phyloP scores from a whole-genome alignment of 2,329 filamentous ascomycete species.

The Colletotrichum scovillei region DNA sequence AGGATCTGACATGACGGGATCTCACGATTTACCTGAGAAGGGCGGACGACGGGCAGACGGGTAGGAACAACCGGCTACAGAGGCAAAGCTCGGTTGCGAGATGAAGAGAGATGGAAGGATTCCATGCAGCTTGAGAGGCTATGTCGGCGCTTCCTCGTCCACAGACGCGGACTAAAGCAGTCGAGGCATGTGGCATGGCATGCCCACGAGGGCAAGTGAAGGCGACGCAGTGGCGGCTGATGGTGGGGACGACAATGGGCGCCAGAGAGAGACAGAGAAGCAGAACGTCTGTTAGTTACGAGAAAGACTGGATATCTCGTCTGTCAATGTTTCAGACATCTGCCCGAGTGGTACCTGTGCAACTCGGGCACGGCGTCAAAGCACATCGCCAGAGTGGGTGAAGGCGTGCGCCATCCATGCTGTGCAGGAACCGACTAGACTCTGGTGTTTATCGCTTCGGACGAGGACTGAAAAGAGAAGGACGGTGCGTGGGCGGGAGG shows the following conservation, averaged over 20 bases:
- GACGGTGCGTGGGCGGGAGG: slow-evolving; percentile 17
- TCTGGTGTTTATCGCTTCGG: slow-evolving; percentile 29
- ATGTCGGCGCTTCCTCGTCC: slow-evolving; percentile 34
- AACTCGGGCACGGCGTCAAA: slow-evolving; percentile 27
- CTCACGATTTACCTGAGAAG: background rate
- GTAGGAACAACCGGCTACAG: slow-evolving; percentile 6
- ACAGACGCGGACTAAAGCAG: slow-evolving; percentile 27
- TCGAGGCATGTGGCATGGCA: slow-evolving; percentile 25
- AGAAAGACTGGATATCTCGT: slow-evolving; percentile 31
- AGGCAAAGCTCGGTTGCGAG: slow-evolving; percentile 28
- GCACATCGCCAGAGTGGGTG: slow-evolving; percentile 14
- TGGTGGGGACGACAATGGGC: background rate
- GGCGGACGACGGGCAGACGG: slow-evolving; percentile 5
- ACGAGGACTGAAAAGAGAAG: slow-evolving; percentile 28
- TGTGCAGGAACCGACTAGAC: slow-evolving; percentile 24
- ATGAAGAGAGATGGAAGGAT: slow-evolving; percentile 34
- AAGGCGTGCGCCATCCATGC: slow-evolving; percentile 19
- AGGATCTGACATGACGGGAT: background rate
- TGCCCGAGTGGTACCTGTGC: slow-evolving; percentile 30
- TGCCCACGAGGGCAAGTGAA: slow-evolving; percentile 26
- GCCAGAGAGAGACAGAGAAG: background rate
- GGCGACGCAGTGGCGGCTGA: slow-evolving; percentile 1
- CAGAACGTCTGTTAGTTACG: slow-evolving; percentile 20
- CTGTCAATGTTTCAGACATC: slow-evolving; percentile 38
- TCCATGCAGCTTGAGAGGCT: slow-evolving; percentile 33